Conservation (phyloP, 495 filamentous ascomycete genomes). For the Cudoniella acicularis region DNA sequence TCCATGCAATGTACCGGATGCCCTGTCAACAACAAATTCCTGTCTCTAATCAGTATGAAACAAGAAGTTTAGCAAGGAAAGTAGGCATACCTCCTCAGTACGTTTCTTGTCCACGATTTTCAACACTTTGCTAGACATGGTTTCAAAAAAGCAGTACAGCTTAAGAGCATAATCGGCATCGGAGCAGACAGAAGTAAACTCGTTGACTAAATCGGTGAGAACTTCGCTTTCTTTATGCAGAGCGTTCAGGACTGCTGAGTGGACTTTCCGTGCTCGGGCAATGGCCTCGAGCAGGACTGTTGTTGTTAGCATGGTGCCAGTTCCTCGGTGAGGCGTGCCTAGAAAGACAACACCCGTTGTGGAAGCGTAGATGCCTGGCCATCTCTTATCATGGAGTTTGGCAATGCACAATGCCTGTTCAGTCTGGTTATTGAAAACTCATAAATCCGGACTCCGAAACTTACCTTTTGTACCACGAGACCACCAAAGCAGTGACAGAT, state of each 20-base stretch:
- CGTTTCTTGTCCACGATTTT: not conserved
- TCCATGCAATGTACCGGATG: not conserved
- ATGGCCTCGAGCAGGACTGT: not conserved
- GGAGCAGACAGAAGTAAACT: no score
- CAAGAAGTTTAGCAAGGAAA: not conserved
- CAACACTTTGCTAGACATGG: no score
- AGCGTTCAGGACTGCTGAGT: not conserved
- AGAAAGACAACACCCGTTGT: slow-evolving; percentile 19
- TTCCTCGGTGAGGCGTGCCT: slow-evolving; percentile 1
- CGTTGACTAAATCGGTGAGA: no score
- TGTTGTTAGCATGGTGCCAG: no score
- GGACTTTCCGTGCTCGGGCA: not conserved
- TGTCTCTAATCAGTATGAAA: not conserved
- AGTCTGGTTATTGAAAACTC: not conserved
- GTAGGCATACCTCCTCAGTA: not conserved
- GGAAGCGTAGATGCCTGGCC: not conserved
- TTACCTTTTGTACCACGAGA: not conserved
- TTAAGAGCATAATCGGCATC: no score
- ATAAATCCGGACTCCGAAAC: slow-evolving; percentile 11
- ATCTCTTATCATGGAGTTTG: not conserved
- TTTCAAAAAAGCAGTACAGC: no score
- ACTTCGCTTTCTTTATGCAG: not conserved
- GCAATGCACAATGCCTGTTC: not conserved
- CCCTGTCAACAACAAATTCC: not conserved
- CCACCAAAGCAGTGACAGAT: not conserved